Evolutionary conservation across 495 filamentous ascomycete species (phyloP).

Genomic region (Neurospora sp.): DNA sequence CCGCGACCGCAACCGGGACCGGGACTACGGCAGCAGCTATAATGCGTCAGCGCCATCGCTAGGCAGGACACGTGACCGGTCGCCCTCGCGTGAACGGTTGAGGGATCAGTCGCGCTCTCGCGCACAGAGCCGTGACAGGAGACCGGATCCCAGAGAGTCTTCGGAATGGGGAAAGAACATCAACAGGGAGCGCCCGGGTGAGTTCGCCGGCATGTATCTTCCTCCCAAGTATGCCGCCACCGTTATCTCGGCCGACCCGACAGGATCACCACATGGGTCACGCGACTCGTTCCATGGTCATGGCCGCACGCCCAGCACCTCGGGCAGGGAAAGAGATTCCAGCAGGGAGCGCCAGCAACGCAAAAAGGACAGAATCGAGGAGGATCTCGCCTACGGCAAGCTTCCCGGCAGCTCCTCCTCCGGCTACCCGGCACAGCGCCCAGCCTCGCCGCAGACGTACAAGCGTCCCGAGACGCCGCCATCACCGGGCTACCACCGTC

Average conservation of each 20-base stretch:
- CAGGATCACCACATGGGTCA: constrained; percentile 13
- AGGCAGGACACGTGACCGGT: constrained; percentile 8
- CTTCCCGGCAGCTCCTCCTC: constrained; percentile 6
- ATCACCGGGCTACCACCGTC: constrained; percentile 15
- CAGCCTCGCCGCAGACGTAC: constrained; percentile 13
- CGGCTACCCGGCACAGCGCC: not conserved
- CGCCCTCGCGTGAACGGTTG: constrained; percentile 4
- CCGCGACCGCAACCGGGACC: constrained; percentile 17
- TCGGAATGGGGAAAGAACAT: constrained; percentile 6
- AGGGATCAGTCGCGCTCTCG: not conserved
- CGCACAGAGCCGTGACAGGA: constrained; percentile 2
- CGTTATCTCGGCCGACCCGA: constrained; percentile 10
- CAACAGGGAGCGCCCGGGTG: constrained; percentile 2
- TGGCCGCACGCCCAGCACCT: constrained; percentile 11
- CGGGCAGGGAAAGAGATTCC: constrained; percentile 19
- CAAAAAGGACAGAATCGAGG: constrained; percentile 33
- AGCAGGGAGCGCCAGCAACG: constrained; percentile 17
- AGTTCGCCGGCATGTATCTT: constrained; percentile 9
- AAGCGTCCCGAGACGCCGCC: constrained; percentile 19
- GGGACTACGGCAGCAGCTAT: constrained; percentile 7
- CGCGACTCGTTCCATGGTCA: constrained; percentile 24
- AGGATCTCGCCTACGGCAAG: constrained; percentile 38
- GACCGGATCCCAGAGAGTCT: not conserved
- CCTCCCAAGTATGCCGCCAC: constrained; percentile 18
- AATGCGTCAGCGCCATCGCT: constrained; percentile 11